Percentiles rank a stretch among this genome's conserved stretches.
phyloP scores from a whole-genome alignment of 1,139 yeast genomes.

The Diutina rugosa region DNA sequence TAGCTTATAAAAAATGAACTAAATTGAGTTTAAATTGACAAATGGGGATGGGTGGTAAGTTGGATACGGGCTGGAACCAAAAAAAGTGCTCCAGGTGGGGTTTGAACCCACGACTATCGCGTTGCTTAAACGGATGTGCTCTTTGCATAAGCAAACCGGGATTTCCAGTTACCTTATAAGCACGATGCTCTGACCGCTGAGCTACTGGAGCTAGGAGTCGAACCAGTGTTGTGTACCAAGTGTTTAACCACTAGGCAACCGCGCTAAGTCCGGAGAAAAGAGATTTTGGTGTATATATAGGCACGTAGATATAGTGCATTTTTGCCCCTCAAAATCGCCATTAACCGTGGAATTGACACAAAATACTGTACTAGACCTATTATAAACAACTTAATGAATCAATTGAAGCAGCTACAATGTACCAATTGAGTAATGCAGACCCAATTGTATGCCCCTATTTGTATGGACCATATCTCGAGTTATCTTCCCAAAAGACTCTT shows the following conservation, averaged over 20 bases:
- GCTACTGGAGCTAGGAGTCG: conserved; percentile 2
- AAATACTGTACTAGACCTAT: no score
- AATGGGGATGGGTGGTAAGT: no score
- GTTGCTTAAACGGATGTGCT: conserved; percentile 22
- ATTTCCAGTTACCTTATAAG: conserved; percentile 1
- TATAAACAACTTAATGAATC: no score
- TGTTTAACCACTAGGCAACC: conserved; percentile 1
- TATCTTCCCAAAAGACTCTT: neutral
- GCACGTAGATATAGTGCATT: neutral
- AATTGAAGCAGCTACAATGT: no score
- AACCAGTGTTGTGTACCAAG: neutral
- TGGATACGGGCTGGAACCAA: neutral
- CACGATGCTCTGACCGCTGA: conserved; percentile 3
- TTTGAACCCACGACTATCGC: conserved; percentile 49
- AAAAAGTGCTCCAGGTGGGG: conserved; percentile 40
- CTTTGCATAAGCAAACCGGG: conserved; percentile 2
- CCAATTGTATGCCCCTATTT: no score
- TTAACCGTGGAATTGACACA: neutral
- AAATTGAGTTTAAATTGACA: neutral
- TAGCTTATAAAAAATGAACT: no score
- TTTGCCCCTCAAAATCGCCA: neutral
- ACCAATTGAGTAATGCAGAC: no score
- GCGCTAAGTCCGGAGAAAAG: neutral
- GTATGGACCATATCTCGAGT: no score
- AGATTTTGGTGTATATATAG: neutral